Conservation (phyloP, 164 flowering plant genomes). For the Kalanchoe fedtschenkoi region DNA sequence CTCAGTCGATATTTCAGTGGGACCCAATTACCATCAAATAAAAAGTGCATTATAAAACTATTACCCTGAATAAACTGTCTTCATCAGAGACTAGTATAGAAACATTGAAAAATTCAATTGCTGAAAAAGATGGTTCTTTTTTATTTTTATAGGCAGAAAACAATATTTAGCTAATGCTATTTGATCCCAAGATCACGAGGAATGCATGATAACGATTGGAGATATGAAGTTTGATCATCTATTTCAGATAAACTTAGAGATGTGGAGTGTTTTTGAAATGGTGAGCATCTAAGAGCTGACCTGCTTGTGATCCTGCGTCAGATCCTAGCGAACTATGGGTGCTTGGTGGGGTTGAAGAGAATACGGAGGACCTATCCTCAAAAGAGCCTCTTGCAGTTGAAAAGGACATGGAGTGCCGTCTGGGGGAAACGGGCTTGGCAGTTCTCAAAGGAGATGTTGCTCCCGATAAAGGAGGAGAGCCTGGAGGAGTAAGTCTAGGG, state of each 20-base stretch:
- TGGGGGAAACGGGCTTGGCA: conserved; percentile 61
- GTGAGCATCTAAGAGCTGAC: conserved; percentile 23
- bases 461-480: conserved; percentile 65
- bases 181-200: not conserved
- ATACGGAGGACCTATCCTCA: conserved; percentile 57
- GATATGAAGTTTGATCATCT: not conserved
- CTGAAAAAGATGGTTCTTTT: not conserved
- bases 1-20: not conserved
- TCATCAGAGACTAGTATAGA: not conserved
- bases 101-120: not conserved
- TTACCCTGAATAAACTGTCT: no score
- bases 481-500: conserved; percentile 76
- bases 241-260: no score
- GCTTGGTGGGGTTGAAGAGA: conserved; percentile 46
- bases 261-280: no score
- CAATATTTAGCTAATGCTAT: not conserved
- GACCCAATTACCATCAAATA: not conserved
- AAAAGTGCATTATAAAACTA: not conserved
- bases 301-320: conserved; percentile 37
- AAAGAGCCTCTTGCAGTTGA: conserved; percentile 50
- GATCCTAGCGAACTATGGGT: conserved; percentile 26
- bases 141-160: not conserved
- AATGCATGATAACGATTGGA: not conserved
- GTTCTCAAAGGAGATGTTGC: conserved; percentile 62
- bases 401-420: conserved; percentile 68